Percentiles rank a stretch among this genome's conserved stretches.
Evolutionary conservation across 768 basidiomycete genomes (phyloP).

Genomic region (Termitomyces sp.): DNA sequence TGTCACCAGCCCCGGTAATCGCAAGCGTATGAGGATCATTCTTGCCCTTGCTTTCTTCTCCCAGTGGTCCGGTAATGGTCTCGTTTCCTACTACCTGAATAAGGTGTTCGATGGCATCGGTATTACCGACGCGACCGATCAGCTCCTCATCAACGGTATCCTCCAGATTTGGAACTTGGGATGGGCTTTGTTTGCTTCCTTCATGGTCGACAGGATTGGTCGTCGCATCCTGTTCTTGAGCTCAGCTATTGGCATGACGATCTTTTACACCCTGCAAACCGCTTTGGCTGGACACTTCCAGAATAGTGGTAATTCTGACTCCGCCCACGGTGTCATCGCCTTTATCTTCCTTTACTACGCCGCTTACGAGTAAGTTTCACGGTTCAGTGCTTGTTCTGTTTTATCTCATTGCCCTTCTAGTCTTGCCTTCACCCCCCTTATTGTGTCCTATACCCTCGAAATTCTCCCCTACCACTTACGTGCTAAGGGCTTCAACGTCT

Average conservation of each 20-base stretch:
- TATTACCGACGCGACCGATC: constrained; percentile 51
- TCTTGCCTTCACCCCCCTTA: constrained; percentile 80
- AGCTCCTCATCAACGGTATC: constrained; percentile 83
- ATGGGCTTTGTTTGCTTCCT: constrained; percentile 54
- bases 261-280: constrained; percentile 68
- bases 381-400: not conserved
- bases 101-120: constrained; percentile 66
- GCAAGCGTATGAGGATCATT: constrained; percentile 72
- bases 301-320: constrained; percentile 29
- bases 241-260: constrained; percentile 51
- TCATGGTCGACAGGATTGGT: constrained; percentile 60
- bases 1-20: constrained; percentile 63
- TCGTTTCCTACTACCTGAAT: constrained; percentile 79
- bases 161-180: constrained; percentile 78
- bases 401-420: constrained; percentile 20
- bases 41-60: constrained; percentile 79
- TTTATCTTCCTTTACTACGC: constrained; percentile 85
- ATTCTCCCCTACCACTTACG: constrained; percentile 81
- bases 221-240: constrained; percentile 68
- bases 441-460: constrained; percentile 84
- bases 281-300: constrained; percentile 56
- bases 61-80: constrained; percentile 83
- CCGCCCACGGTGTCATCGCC: constrained; percentile 70
- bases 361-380: constrained; percentile 57
- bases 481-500: constrained; percentile 81